A percentile compares a stretch with the other conserved stretches of the same genome.
Conservation (phyloP, 176 grass and related monocot genomes). For the Raddia distichophylla region DNA sequence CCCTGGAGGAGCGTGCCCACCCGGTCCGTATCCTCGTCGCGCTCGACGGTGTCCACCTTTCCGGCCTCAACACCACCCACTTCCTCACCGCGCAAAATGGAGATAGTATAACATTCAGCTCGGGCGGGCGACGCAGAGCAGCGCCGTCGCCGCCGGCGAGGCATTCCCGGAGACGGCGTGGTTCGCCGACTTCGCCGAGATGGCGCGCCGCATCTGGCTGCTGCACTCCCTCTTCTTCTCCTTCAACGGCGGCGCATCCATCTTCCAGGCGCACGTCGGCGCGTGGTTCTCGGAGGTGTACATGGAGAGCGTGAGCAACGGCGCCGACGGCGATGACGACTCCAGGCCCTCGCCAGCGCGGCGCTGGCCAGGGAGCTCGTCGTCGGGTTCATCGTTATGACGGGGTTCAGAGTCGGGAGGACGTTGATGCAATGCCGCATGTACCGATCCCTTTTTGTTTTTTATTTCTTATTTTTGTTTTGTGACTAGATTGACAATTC, state of each 20-base stretch:
- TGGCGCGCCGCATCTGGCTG: conserved; percentile 79
- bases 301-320: conserved; percentile 78
- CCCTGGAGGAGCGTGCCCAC: conserved; percentile 53
- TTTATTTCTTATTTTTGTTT: too few relatives aligned
- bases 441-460: too few relatives aligned
- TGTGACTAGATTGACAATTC: too few relatives aligned
- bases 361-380: too few relatives aligned
- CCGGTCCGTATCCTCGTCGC: conserved; percentile 49
- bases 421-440: too few relatives aligned
- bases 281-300: conserved; percentile 82
- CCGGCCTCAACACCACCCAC: conserved; percentile 70
- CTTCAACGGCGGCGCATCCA: conserved; percentile 45
- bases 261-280: conserved; percentile 65
- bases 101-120: conserved; percentile 46
- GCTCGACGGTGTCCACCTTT: conserved; percentile 74
- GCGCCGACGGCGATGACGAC: conserved; percentile 32
- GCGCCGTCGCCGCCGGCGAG: neutral
- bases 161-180: conserved; percentile 50
- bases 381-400: too few relatives aligned
- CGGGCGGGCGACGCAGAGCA: conserved; percentile 36
- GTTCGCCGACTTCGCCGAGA: conserved; percentile 58
- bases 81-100: conserved; percentile 74
- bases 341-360: too few relatives aligned
- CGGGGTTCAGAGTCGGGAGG: too few relatives aligned
- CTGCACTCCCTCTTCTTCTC: conserved; percentile 79